These are phyloP conservation scores for Ascobolus immersus DNA, from an alignment of 495 filamentous ascomycete species.

Conservation along the genomic window DNA sequence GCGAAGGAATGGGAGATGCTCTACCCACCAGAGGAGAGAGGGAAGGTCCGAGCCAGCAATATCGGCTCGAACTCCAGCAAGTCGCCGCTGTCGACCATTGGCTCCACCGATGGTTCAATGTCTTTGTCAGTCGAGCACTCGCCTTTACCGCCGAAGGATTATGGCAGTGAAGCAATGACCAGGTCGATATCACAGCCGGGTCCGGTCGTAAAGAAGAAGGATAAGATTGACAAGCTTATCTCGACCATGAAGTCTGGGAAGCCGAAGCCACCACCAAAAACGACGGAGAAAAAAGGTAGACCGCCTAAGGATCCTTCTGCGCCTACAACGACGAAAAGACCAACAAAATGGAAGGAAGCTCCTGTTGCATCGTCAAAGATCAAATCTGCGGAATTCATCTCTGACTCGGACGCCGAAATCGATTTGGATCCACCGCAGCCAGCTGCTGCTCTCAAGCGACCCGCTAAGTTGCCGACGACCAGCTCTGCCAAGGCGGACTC, in stretches of 20 bases:
- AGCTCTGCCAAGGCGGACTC: conserved; percentile 9
- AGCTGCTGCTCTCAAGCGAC: conserved; percentile 13
- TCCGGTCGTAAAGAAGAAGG: conserved; percentile 23
- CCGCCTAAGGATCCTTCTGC: neutral
- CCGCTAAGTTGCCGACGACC: conserved; percentile 9
- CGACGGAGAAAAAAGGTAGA: conserved; percentile 14
- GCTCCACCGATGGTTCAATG: conserved; percentile 19
- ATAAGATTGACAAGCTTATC: conserved; percentile 15
- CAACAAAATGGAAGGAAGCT: conserved; percentile 3
- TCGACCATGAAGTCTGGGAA: conserved; percentile 23
- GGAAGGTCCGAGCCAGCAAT: conserved; percentile 34
- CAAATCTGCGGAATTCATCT: conserved; percentile 37
- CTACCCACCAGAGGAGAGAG: conserved; percentile 36
- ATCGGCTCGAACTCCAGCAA: conserved; percentile 21
- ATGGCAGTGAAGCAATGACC: conserved; percentile 21
- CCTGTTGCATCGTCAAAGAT: conserved; percentile 18
- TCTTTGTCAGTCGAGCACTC: conserved; percentile 17
- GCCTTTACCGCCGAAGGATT: conserved; percentile 21
- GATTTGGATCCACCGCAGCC: conserved; percentile 21
- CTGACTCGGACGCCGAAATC: conserved; percentile 36
- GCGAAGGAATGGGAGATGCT: conserved; percentile 43
- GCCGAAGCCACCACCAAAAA: conserved; percentile 19
- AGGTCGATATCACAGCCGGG: conserved; percentile 21
- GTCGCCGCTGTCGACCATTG: conserved; percentile 22
- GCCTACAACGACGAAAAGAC: conserved; percentile 3